Evolutionary conservation across 352 stramenopile species (phyloP), one percentile per base, ranked within the genome.

Genomic region (Phytophthora brassicae): DNA sequence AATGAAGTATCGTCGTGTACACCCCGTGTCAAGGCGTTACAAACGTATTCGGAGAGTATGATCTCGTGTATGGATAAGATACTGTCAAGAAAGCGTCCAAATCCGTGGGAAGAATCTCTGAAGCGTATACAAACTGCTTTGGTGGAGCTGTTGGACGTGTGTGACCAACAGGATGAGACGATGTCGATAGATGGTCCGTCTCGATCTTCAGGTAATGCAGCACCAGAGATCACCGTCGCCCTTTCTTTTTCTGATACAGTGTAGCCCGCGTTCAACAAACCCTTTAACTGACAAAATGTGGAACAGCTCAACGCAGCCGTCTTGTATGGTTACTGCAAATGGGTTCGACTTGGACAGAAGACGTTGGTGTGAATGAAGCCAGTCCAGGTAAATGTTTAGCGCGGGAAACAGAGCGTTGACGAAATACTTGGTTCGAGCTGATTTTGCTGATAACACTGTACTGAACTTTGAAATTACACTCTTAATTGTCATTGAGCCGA

Each of bases 361-460:
- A 52, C 14, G 16, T 41, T 57, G 50, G 22, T 84, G 77, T 9
- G 56, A 17, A 8, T 70, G 59, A 12, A 85, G 65, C 78, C 78
- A 87, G 24, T 75, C 60, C 35, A 84, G 33, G 12, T 62, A 76
- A 20, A 74, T 49, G 28, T 57, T 85, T 20, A 82, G 45, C 13
- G 72, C 52, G 17, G 78, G 71, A 35, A 84, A 47, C 16, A 83
- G 31, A 35, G 66, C 60, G 26, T 83, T 75, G n/a, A 63, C 41
- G 12, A 84, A 63, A 13, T 68, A 61, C n/a, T 60, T 72, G 6
- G 39, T 55, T 2, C 53, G 29, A 44, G 41, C 46, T 14, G 61
- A 64, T 53, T 70, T 55, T 22, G 60, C 48, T n/a, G 60, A 63
- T 42, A 70, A 8, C 45, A 67, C 54, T 3, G 26, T 13, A 46